These are phyloP conservation scores for Maudiozyma humilis DNA, from an alignment of 1,139 yeast species.

Conservation along the genomic window DNA sequence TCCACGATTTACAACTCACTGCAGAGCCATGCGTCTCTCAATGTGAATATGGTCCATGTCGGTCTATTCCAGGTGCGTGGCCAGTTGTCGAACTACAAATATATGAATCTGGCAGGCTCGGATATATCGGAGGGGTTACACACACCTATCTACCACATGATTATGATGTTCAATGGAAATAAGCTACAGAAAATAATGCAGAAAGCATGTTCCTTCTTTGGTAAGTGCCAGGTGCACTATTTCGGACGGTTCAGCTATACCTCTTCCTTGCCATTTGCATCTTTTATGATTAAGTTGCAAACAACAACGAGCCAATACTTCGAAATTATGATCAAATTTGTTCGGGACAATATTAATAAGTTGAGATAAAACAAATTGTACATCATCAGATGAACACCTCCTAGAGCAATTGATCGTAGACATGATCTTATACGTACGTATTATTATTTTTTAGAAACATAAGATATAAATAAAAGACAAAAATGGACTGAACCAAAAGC, in stretches of 20 bases:
- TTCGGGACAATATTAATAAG: background rate
- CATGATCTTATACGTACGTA: no score
- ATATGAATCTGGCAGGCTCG: slow-evolving; percentile 21
- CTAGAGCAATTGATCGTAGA: no score
- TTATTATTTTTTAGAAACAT: no score
- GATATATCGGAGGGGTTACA: slow-evolving; percentile 21
- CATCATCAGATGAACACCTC: no score
- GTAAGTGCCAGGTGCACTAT: slow-evolving; percentile 11
- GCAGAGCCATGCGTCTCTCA: slow-evolving; percentile 13
- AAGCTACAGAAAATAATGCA: slow-evolving; percentile 11
- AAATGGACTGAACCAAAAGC: no score
- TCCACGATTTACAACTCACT: slow-evolving; percentile 19
- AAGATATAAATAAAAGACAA: no score
- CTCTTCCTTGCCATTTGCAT: slow-evolving; percentile 10
- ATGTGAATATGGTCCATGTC: slow-evolving; percentile 21
- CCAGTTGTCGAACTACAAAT: slow-evolving; percentile 30
- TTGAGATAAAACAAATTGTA: no score
- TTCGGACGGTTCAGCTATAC: slow-evolving; percentile 20
- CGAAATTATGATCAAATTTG: background rate
- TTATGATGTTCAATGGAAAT: slow-evolving; percentile 22
- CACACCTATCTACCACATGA: slow-evolving; percentile 23
- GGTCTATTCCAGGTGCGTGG: slow-evolving; percentile 28
- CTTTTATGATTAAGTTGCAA: background rate
- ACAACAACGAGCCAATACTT: background rate
- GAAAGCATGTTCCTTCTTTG: slow-evolving; percentile 13